Conservation (phyloP, 306 rosid species). For the Hippophae tibetana region DNA sequence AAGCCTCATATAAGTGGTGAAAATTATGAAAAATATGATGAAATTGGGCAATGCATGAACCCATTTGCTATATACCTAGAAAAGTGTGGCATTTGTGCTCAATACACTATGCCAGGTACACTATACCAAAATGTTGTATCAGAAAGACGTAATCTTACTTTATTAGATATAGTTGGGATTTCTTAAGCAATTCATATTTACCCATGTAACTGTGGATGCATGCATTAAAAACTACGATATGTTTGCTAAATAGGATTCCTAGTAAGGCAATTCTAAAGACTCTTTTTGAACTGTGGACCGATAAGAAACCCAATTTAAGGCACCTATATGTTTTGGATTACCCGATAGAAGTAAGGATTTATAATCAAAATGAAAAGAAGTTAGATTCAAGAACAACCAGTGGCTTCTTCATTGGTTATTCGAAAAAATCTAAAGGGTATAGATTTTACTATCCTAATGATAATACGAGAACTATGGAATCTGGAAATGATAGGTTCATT, state of each 20-base stretch:
- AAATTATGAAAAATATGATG: background rate
- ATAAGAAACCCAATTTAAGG: background rate
- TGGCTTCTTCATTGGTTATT: background rate
- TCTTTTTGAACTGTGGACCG: background rate
- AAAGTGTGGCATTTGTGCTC: background rate
- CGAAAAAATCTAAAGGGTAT: background rate
- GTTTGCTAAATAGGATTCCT: background rate
- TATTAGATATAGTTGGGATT: background rate
- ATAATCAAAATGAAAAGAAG: background rate
- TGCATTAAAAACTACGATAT: background rate
- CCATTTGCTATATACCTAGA: background rate
- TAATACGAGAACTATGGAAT: background rate
- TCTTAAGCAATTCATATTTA: background rate
- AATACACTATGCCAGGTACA: background rate
- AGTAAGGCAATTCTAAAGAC: background rate
- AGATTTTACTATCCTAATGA: background rate
- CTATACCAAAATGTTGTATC: background rate
- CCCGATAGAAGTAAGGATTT: background rate
- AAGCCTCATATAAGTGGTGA: background rate
- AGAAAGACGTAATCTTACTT: no score
- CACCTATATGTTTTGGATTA: background rate
- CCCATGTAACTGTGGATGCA: background rate
- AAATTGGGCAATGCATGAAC: background rate
- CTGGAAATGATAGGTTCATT: no score
- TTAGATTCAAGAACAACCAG: background rate